A percentile compares a stretch with the other conserved stretches of the same genome.
Conservation (phyloP, 768 basidiomycete genomes). For the Pleurotus giganteus region DNA sequence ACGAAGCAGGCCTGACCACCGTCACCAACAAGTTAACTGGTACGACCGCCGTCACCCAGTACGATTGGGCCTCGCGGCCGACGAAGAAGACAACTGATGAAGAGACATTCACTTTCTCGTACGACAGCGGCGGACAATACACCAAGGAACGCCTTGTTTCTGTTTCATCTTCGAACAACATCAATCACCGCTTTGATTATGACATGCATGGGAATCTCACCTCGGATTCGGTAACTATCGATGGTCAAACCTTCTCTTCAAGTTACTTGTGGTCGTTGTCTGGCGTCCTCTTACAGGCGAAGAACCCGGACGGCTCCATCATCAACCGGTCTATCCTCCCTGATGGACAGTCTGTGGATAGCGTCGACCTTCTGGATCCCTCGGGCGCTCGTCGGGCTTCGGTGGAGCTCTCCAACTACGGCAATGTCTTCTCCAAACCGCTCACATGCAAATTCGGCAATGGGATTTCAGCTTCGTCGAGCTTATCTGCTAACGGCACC, state of each 20-base stretch:
- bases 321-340: background rate
- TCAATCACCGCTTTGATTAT: background rate
- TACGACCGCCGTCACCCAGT: background rate
- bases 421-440: conserved; percentile 1
- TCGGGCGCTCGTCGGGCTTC: background rate
- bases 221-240: background rate
- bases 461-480: background rate
- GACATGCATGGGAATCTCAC: conserved; percentile 3
- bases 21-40: conserved; percentile 1
- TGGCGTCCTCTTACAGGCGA: background rate
- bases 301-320: background rate
- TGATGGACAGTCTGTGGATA: conserved; percentile 1
- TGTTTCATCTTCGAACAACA: background rate
- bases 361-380: background rate
- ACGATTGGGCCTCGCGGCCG: background rate
- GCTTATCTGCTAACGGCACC: background rate
- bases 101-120: conserved; percentile 1
- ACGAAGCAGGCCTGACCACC: background rate
- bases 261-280: background rate
- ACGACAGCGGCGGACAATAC: conserved; percentile 1
- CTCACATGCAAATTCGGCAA: conserved; percentile 2
- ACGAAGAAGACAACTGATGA: background rate
- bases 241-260: background rate
- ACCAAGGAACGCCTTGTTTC: conserved; percentile 2
- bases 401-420: background rate